phyloP scores from a whole-genome alignment of 495 filamentous ascomycete species.

The Aspergillus diversus region DNA sequence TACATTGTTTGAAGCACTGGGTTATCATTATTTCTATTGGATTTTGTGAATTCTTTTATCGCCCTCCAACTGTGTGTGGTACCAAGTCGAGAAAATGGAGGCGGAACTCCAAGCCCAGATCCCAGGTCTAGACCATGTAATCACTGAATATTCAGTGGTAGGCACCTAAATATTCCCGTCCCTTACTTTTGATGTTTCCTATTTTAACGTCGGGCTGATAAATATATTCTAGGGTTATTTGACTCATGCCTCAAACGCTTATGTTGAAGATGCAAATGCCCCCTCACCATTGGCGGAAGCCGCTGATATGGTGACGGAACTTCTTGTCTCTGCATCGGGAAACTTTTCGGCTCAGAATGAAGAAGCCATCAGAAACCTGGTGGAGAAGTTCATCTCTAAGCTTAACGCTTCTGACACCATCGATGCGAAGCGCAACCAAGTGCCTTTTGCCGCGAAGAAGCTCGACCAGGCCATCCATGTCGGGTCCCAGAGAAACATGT shows the following conservation, averaged over 20 bases:
- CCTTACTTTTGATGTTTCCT: not conserved
- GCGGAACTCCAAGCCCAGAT: slow-evolving; percentile 84
- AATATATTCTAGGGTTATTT: slow-evolving; percentile 69
- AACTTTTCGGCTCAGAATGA: slow-evolving; percentile 71
- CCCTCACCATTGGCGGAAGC: slow-evolving; percentile 83
- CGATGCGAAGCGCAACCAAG: slow-evolving; percentile 68
- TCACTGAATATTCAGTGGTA: slow-evolving; percentile 87
- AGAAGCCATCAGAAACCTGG: slow-evolving; percentile 75
- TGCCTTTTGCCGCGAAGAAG: slow-evolving; percentile 75
- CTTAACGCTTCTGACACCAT: slow-evolving; percentile 74
- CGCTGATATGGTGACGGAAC: slow-evolving; percentile 76
- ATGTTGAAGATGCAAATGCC: slow-evolving; percentile 68
- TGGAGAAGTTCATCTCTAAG: slow-evolving; percentile 87
- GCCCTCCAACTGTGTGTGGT: not conserved
- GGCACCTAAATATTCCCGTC: slow-evolving; percentile 22
- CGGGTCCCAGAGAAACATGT: slow-evolving; percentile 90
- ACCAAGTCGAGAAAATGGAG: slow-evolving; percentile 66
- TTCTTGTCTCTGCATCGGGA: slow-evolving; percentile 90
- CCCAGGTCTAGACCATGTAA: slow-evolving; percentile 84
- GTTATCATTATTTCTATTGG: too few relatives aligned
- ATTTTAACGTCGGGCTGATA: slow-evolving; percentile 22
- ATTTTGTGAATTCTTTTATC: not conserved
- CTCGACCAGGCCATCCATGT: slow-evolving; percentile 97
- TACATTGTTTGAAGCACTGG: too few relatives aligned
- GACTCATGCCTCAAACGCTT: slow-evolving; percentile 85